Percentiles rank a stretch among this genome's conserved stretches.
Evolutionary conservation across 345 rosid species (phyloP).

Genomic region (Brassica nigra): DNA sequence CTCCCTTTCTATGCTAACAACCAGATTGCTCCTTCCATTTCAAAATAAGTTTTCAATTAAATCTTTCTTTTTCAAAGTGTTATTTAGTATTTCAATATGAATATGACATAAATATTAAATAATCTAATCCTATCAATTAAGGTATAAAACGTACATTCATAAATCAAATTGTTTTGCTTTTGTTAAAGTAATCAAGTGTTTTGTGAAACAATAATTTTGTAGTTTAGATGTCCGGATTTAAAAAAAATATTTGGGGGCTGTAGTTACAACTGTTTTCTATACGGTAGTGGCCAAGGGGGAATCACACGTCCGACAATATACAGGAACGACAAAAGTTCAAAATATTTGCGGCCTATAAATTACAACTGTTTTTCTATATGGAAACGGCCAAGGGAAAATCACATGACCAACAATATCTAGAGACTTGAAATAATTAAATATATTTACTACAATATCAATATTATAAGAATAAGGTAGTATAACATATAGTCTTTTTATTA

Average conservation of each 20-base stretch:
- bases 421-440: neutral
- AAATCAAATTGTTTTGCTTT: neutral
- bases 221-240: neutral
- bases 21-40: neutral
- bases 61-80: neutral
- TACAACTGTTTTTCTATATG: neutral
- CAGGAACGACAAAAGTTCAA: neutral
- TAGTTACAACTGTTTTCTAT: neutral
- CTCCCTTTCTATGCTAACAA: neutral
- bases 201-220: neutral
- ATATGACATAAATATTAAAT: neutral
- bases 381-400: neutral
- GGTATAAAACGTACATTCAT: neutral
- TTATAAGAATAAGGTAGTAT: neutral
- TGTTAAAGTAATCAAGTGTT: neutral
- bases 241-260: neutral
- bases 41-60: neutral
- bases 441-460: neutral
- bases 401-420: neutral
- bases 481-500: neutral
- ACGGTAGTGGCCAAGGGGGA: neutral
- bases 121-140: neutral
- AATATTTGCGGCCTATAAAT: neutral
- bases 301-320: neutral
- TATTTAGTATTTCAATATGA: neutral